These are phyloP conservation scores for Hypoxylon sp. DNA, from an alignment of 2,329 filamentous ascomycete genomes.

Conservation along the genomic window DNA sequence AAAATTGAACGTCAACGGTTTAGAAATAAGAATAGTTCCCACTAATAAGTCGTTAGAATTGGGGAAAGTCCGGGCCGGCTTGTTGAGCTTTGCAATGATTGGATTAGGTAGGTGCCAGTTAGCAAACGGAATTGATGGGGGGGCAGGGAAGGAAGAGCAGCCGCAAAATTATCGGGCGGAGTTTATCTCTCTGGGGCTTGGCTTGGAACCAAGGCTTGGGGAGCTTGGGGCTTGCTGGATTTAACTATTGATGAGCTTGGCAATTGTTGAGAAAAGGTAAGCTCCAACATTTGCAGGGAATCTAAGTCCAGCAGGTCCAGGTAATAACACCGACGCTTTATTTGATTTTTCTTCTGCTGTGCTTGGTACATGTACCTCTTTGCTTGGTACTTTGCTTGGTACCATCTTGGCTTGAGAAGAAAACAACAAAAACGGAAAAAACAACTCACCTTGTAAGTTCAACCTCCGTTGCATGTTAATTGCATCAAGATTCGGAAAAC, in stretches of 20 bases:
- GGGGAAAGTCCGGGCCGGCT: constrained; percentile 42
- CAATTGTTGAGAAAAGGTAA: constrained; percentile 35
- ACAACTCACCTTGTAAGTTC: constrained; percentile 3
- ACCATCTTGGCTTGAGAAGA: constrained; percentile 11
- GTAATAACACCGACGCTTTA: constrained; percentile 1
- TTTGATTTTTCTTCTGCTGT: no score
- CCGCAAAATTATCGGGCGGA: constrained; percentile 29
- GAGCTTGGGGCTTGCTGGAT: constrained; percentile 2
- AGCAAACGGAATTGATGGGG: constrained; percentile 31
- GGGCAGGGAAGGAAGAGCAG: no score
- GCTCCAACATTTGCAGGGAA: constrained; percentile 28
- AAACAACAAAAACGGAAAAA: not conserved
- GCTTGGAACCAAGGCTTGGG: constrained; percentile 14
- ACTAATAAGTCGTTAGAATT: constrained; percentile 12
- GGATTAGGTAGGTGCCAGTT: constrained; percentile 13
- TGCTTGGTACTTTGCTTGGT: constrained; percentile 2
- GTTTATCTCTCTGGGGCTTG: no score
- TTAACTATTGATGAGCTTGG: no score
- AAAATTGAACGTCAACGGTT: no score
- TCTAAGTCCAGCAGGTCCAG: not conserved
- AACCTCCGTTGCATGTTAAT: constrained; percentile 12
- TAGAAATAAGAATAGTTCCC: constrained; percentile 2
- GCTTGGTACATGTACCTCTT: no score
- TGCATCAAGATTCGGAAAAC: constrained; percentile 1
- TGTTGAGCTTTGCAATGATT: constrained; percentile 35